A percentile compares a stretch with the other conserved stretches of the same genome.
phyloP scores from a whole-genome alignment of 1,139 yeast species.

The Pichia sp. region DNA sequence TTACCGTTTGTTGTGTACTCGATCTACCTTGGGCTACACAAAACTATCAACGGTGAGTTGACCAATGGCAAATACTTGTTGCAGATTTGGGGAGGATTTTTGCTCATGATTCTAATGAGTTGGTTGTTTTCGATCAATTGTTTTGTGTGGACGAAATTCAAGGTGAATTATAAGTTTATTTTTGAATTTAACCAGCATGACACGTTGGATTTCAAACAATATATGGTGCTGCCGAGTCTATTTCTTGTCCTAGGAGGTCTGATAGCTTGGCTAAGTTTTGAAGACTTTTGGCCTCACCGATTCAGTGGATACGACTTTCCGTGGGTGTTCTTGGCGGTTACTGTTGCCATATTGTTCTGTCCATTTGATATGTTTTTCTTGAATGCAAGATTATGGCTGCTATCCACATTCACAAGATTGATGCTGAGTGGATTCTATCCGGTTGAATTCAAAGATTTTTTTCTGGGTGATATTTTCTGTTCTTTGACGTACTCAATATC shows the following conservation, averaged over 20 bases:
- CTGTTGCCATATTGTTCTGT: constrained; percentile 49
- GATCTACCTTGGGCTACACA: constrained; percentile 45
- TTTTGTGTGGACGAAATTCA: constrained; percentile 64
- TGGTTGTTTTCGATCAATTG: constrained; percentile 66
- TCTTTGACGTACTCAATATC: constrained; percentile 85
- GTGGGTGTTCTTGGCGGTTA: constrained; percentile 63
- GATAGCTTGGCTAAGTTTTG: constrained; percentile 71
- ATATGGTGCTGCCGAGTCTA: constrained; percentile 56
- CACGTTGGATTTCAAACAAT: constrained; percentile 65
- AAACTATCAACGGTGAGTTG: constrained; percentile 36
- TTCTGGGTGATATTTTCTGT: constrained; percentile 84
- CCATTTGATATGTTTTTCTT: constrained; percentile 57
- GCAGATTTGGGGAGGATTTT: constrained; percentile 92
- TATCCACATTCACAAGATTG: constrained; percentile 67
- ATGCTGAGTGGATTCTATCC: constrained; percentile 83
- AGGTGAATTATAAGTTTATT: constrained; percentile 85
- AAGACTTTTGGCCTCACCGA: constrained; percentile 56
- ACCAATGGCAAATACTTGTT: constrained; percentile 58
- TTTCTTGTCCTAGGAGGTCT: constrained; percentile 54
- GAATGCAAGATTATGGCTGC: constrained; percentile 67
- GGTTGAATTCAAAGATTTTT: constrained; percentile 91
- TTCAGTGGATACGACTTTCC: constrained; percentile 77
- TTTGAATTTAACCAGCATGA: constrained; percentile 79
- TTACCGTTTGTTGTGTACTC: constrained; percentile 58
- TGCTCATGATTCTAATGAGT: constrained; percentile 55